Percentiles rank a stretch among this genome's conserved stretches.
Evolutionary conservation across 2,329 filamentous ascomycete genomes (phyloP).

Genomic region (Botrytis squamosa): DNA sequence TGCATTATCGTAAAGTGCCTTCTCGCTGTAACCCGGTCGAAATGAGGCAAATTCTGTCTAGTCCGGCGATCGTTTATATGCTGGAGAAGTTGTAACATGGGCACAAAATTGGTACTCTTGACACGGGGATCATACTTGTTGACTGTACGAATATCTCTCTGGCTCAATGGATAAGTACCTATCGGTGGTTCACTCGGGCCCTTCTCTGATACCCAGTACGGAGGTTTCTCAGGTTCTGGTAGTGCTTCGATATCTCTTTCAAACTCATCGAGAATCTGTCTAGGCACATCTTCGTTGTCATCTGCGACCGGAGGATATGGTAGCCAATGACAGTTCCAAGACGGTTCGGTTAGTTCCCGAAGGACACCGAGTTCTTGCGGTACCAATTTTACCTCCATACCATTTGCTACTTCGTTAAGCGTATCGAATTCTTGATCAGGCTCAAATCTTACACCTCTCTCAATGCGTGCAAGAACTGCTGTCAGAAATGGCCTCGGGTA

Average conservation of each 20-base stretch:
- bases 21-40: not conserved
- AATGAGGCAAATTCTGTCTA: not conserved
- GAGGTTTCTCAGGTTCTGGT: not conserved
- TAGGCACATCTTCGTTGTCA: not conserved
- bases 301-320: not conserved
- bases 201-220: conserved; percentile 22
- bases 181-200: not conserved
- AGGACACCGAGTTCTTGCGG: conserved; percentile 2
- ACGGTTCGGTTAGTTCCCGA: not conserved
- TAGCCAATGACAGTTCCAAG: conserved; percentile 12
- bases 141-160: conserved; percentile 3
- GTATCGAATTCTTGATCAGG: not conserved
- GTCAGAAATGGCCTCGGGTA: not conserved
- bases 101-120: not conserved
- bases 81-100: conserved; percentile 3
- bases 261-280: conserved; percentile 22
- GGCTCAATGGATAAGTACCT: not conserved
- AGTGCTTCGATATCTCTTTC: conserved; percentile 22
- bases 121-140: not conserved
- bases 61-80: not conserved
- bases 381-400: not conserved
- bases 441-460: not conserved
- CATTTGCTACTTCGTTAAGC: conserved; percentile 2
- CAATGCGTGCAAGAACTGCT: conserved; percentile 5
- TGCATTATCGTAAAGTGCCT: not conserved